Evolutionary conservation across 2,329 filamentous ascomycete species (phyloP).

Genomic region (Aspergillus oerlinghausenensis): DNA sequence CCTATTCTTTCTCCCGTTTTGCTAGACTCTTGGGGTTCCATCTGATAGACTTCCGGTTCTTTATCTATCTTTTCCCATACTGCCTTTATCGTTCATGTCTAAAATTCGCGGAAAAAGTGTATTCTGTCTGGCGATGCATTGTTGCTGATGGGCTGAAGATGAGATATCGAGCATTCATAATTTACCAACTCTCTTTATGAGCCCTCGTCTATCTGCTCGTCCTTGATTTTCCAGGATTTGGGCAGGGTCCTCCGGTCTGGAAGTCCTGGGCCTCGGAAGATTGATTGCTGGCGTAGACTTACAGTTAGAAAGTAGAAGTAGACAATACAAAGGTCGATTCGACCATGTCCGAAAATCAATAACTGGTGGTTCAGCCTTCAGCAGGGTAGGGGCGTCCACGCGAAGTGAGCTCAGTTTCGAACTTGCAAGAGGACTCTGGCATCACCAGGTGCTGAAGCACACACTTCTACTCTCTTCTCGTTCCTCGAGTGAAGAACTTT

Average conservation of each 20-base stretch:
- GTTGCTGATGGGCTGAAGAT: background rate
- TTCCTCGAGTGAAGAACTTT: background rate
- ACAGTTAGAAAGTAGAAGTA: background rate
- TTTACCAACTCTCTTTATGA: background rate
- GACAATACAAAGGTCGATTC: background rate
- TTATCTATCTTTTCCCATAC: background rate
- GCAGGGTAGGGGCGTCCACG: background rate
- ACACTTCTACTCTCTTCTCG: background rate
- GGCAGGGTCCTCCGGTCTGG: background rate
- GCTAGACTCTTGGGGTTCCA: conserved; percentile 4
- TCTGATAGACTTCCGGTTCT: conserved; percentile 9
- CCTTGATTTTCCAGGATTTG: background rate
- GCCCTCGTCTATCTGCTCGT: background rate
- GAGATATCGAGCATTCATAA: background rate
- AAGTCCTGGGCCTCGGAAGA: background rate
- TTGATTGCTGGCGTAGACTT: background rate
- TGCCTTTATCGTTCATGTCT: background rate
- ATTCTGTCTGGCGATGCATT: background rate
- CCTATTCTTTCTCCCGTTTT: conserved; percentile 9
- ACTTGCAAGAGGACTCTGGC: background rate
- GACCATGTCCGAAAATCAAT: background rate
- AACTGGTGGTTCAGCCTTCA: background rate
- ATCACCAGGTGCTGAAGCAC: background rate
- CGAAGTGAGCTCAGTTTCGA: background rate
- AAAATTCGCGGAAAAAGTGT: background rate